A percentile compares a stretch with the other conserved stretches of the same genome.
phyloP scores from a whole-genome alignment of 2,329 filamentous ascomycete genomes.

The Trichoderma sp. region DNA sequence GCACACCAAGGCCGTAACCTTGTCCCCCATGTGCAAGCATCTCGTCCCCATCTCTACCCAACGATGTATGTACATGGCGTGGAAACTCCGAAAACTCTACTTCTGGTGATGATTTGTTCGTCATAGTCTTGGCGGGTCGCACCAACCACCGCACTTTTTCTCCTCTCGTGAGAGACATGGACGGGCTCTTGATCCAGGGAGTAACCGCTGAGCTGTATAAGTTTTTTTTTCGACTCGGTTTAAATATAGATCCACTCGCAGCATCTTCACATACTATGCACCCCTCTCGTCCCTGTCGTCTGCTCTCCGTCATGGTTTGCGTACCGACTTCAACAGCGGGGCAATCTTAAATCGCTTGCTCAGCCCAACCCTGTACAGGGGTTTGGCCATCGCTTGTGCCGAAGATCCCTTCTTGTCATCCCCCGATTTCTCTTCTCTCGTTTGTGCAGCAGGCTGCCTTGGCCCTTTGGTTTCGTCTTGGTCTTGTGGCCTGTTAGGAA shows the following conservation, averaged over 20 bases:
- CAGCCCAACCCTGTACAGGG: constrained; percentile 49
- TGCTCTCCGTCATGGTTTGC: constrained; percentile 33
- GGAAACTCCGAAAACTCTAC: not conserved
- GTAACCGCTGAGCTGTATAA: not conserved
- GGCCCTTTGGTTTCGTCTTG: not conserved
- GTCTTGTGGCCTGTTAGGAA: not conserved
- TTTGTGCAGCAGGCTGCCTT: constrained; percentile 3
- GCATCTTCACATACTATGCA: not conserved
- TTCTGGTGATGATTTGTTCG: not conserved
- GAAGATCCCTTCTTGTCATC: constrained; percentile 15
- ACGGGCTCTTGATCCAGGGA: not conserved
- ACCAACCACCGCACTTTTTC: constrained; percentile 1
- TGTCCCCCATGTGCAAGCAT: not conserved
- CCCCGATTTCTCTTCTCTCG: constrained; percentile 15
- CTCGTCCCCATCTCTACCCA: constrained; percentile 1
- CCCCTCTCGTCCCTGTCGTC: not conserved
- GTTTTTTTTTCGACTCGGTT: not conserved
- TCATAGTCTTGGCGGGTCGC: not conserved
- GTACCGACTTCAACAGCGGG: constrained; percentile 49
- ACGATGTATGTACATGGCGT: not conserved
- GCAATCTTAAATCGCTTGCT: constrained; percentile 51
- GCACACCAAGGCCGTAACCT: not conserved
- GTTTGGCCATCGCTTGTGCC: constrained; percentile 33
- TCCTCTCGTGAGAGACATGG: not conserved
- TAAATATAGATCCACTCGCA: not conserved